A percentile compares a stretch with the other conserved stretches of the same genome.
Evolutionary conservation across 768 basidiomycete genomes (phyloP).

Genomic region (Psilocybe tampanensis): DNA sequence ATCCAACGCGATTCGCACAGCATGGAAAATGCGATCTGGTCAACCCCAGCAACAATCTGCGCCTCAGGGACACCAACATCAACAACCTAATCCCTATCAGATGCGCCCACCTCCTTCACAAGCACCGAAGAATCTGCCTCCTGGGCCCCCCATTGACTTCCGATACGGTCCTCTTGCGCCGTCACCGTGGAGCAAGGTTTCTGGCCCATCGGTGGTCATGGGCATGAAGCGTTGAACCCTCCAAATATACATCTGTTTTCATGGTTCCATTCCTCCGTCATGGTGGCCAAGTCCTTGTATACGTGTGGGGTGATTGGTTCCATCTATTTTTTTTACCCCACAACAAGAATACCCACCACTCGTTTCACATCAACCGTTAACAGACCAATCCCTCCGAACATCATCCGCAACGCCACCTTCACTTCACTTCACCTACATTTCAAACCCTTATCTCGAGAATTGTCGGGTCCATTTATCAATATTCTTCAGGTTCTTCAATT

Average conservation of each 20-base stretch:
- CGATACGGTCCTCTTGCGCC: slow-evolving; percentile 68
- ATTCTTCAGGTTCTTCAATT: too few relatives aligned
- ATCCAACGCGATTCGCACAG: slow-evolving; percentile 61
- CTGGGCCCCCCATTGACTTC: slow-evolving; percentile 37
- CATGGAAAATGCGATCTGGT: slow-evolving; percentile 72
- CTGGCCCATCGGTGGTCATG: slow-evolving; percentile 59
- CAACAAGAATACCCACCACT: too few relatives aligned
- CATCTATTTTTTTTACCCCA: too few relatives aligned
- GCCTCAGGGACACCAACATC: slow-evolving; percentile 17
- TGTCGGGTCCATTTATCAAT: not conserved
- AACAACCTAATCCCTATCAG: slow-evolving; percentile 20
- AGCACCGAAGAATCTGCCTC: slow-evolving; percentile 20
- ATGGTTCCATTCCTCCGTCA: not conserved
- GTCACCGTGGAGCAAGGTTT: slow-evolving; percentile 75
- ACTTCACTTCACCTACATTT: too few relatives aligned
- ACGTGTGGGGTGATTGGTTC: not conserved
- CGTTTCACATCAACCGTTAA: too few relatives aligned
- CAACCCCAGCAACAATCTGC: slow-evolving; percentile 29
- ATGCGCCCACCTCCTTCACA: slow-evolving; percentile 27
- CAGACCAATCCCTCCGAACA: too few relatives aligned
- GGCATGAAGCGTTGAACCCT: slow-evolving; percentile 66
- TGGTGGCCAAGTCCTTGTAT: not conserved
- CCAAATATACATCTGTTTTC: not conserved
- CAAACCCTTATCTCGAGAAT: too few relatives aligned
- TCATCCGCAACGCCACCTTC: too few relatives aligned